A percentile compares a stretch with the other conserved stretches of the same genome.
Conservation (phyloP, 2,329 filamentous ascomycete genomes). For the Orbilia javanica region DNA sequence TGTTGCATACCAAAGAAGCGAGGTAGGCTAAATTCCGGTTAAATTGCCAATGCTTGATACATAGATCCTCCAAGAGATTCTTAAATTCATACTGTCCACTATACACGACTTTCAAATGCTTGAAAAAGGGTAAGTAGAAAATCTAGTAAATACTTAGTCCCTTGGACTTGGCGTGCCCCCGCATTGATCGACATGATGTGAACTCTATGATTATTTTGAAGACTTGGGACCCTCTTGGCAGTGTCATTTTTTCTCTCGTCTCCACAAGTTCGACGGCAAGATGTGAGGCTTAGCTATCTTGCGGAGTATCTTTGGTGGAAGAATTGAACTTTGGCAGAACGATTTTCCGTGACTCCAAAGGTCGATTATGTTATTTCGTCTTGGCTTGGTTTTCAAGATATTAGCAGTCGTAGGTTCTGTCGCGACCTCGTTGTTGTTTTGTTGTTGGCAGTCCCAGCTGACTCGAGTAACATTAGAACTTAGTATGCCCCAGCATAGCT, state of each 20-base stretch:
- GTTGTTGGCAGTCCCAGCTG: no score
- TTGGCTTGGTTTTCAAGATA: background rate
- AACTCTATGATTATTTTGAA: background rate
- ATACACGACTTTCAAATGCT: no score
- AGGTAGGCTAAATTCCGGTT: slow-evolving; percentile 48
- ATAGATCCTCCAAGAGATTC: background rate
- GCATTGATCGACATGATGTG: background rate
- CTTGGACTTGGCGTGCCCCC: background rate
- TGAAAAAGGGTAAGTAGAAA: background rate
- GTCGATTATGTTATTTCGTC: background rate
- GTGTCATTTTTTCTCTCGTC: slow-evolving; percentile 6
- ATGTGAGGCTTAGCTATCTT: background rate
- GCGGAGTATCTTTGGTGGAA: slow-evolving; percentile 41
- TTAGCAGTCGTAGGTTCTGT: no score
- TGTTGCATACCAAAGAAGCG: slow-evolving; percentile 22
- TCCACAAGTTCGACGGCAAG: background rate
- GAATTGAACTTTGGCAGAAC: slow-evolving; percentile 7
- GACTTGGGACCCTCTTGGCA: background rate
- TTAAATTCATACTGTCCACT: background rate
- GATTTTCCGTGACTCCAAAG: slow-evolving; percentile 7
- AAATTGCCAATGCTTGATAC: slow-evolving; percentile 16
- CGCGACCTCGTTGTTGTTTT: no score
- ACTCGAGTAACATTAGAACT: no score
- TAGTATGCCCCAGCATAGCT: no score
- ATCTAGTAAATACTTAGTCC: background rate